phyloP scores from a whole-genome alignment of 2,329 filamentous ascomycete species.

The Ophiocordyceps camponoti-saundersi region DNA sequence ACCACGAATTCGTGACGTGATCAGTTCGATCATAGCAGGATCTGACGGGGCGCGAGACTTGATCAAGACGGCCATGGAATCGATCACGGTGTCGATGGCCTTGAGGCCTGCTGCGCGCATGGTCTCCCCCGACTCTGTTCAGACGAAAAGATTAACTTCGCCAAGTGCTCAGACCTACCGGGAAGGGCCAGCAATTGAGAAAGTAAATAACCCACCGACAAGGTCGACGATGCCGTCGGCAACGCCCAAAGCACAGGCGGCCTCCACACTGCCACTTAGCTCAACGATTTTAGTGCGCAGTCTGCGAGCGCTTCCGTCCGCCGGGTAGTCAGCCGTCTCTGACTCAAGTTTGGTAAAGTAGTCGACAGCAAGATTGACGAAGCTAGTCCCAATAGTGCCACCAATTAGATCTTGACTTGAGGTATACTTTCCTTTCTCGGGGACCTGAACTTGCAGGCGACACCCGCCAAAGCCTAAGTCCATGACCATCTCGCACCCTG shows the following conservation, averaged over 20 bases:
- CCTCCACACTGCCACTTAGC: conserved; percentile 91
- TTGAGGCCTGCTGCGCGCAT: conserved; percentile 93
- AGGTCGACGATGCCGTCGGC: conserved; percentile 96
- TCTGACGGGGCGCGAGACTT: conserved; percentile 76
- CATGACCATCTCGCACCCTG: conserved; percentile 69
- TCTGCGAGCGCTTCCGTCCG: conserved; percentile 26
- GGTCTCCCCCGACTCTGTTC: conserved; percentile 82
- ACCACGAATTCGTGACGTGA: conserved; percentile 73
- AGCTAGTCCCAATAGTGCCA: conserved; percentile 90
- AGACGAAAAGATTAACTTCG: conserved; percentile 1
- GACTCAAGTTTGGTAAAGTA: conserved; percentile 72
- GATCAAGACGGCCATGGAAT: conserved; percentile 78
- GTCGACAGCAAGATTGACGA: conserved; percentile 64
- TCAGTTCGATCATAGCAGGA: conserved; percentile 63
- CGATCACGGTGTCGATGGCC: conserved; percentile 84
- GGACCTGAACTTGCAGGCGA: conserved; percentile 93
- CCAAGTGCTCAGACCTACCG: no score
- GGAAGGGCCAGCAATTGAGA: conserved; percentile 7
- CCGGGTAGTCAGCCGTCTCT: conserved; percentile 22
- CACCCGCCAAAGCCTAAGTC: conserved; percentile 83
- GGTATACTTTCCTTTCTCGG: conserved; percentile 59
- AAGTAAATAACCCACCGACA: conserved; percentile 46
- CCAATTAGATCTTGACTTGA: conserved; percentile 67
- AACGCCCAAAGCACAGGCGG: conserved; percentile 85
- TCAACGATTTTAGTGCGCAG: conserved; percentile 81